Evolutionary conservation across 1,139 yeast genomes (phyloP).

Genomic region (Nadsonia starkeyi-henricii): DNA sequence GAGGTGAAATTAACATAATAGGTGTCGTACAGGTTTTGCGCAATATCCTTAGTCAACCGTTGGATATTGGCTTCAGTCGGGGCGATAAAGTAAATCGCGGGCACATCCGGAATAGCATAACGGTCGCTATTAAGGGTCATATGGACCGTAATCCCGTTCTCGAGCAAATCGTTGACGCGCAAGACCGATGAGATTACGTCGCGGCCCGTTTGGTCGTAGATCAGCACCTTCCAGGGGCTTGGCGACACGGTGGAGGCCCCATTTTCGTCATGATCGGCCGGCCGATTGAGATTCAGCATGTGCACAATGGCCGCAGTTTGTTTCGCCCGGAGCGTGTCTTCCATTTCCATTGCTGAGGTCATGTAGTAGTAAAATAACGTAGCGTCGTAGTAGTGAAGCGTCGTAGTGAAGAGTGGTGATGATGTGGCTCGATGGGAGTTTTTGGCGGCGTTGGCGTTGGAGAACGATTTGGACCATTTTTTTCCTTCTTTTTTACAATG

Average conservation of each 20-base stretch:
- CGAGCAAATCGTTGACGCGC: conserved; percentile 76
- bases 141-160: conserved; percentile 86
- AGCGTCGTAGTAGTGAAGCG: no score
- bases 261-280: not conserved
- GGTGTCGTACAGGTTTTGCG: conserved; percentile 59
- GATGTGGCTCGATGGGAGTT: no score
- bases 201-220: conserved; percentile 69
- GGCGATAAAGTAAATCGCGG: conserved; percentile 81
- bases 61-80: conserved; percentile 71
- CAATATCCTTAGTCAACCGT: conserved; percentile 56
- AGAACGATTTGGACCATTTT: no score
- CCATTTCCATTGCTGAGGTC: no score
- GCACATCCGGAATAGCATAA: conserved; percentile 79
- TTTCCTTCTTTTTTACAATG: no score
- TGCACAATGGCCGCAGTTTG: not conserved
- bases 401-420: no score
- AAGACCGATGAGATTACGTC: conserved; percentile 78
- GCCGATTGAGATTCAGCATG: not conserved
- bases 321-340: no score
- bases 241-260: no score
- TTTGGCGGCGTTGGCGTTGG: no score
- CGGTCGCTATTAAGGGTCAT: conserved; percentile 55
- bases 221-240: conserved; percentile 69
- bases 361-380: no score
- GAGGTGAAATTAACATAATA: conserved; percentile 81